Conservation (phyloP, 768 basidiomycete species). For the Psilocybe subaeruginosa region DNA sequence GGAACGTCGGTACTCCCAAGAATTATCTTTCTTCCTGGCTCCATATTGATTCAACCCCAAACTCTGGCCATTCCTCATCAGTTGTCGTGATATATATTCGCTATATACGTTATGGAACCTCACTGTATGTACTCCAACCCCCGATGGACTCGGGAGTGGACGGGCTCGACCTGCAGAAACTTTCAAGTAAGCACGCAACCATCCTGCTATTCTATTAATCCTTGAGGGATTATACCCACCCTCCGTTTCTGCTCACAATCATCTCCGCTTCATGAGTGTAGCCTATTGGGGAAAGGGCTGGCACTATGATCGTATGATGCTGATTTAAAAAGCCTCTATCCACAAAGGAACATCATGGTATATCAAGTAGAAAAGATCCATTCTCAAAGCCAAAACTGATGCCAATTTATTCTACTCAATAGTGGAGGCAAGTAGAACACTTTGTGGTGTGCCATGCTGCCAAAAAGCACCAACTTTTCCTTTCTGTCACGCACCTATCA, state of each 20-base stretch:
- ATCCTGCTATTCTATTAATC: background rate
- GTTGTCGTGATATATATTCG: background rate
- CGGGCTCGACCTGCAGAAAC: background rate
- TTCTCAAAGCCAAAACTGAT: no score
- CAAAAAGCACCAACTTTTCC: no score
- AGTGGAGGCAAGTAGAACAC: no score
- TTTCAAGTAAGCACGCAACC: background rate
- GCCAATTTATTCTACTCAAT: no score
- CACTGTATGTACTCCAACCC: background rate
- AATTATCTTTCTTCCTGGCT: background rate
- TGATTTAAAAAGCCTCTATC: background rate
- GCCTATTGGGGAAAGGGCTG: background rate
- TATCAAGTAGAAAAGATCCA: background rate
- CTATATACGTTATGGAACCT: background rate
- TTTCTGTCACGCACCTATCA: no score
- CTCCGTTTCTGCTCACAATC: constrained; percentile 5
- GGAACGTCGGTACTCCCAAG: background rate
- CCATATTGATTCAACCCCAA: background rate
- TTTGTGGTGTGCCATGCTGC: no score
- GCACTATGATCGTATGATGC: background rate
- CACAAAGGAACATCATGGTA: background rate
- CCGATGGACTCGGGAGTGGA: background rate
- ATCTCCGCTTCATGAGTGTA: constrained; percentile 9
- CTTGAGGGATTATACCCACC: background rate
- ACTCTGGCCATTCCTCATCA: background rate